phyloP scores from a whole-genome alignment of 306 rosid genomes.

The Cyamopsis tetragonoloba region DNA sequence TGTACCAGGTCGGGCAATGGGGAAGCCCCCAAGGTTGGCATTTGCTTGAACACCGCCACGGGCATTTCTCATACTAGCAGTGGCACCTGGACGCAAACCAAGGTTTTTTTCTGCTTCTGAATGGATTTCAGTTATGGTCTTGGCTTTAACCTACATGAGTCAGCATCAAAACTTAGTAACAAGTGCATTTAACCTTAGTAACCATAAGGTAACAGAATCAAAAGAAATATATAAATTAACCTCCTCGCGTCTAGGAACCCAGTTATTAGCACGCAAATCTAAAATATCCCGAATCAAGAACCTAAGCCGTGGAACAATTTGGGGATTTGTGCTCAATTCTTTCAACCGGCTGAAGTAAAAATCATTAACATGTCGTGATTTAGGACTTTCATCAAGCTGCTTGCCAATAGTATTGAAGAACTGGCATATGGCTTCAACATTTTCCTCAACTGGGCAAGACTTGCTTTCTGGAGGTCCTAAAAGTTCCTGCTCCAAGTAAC shows the following conservation, averaged over 20 bases:
- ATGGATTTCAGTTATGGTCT: conserved; percentile 82
- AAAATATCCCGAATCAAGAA: conserved; percentile 64
- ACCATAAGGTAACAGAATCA: neutral
- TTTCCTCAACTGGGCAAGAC: conserved; percentile 71
- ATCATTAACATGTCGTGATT: conserved; percentile 58
- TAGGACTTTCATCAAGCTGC: conserved; percentile 66
- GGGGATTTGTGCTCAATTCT: conserved; percentile 55
- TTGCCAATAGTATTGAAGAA: conserved; percentile 71
- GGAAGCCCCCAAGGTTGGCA: conserved; percentile 51
- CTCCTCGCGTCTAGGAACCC: conserved; percentile 90
- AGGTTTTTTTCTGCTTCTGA: conserved; percentile 82
- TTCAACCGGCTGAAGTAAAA: conserved; percentile 56
- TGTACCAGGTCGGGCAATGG: conserved; percentile 56
- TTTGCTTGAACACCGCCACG: conserved; percentile 61
- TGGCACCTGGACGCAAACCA: conserved; percentile 86
- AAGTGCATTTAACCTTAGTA: neutral
- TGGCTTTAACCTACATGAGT: conserved; percentile 62
- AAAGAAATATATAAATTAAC: conserved; percentile 20
- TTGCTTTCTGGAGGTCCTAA: conserved; percentile 52
- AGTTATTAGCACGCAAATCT: conserved; percentile 65
- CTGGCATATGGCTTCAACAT: conserved; percentile 89
- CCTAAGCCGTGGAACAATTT: conserved; percentile 58
- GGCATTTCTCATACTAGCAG: conserved; percentile 60
- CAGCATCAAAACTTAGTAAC: conserved; percentile 13
- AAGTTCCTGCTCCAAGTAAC: conserved; percentile 53